Base-by-base conservation (phyloP, 1,284 basidiomycete species). In the Trichosporon coremiiforme region DNA sequence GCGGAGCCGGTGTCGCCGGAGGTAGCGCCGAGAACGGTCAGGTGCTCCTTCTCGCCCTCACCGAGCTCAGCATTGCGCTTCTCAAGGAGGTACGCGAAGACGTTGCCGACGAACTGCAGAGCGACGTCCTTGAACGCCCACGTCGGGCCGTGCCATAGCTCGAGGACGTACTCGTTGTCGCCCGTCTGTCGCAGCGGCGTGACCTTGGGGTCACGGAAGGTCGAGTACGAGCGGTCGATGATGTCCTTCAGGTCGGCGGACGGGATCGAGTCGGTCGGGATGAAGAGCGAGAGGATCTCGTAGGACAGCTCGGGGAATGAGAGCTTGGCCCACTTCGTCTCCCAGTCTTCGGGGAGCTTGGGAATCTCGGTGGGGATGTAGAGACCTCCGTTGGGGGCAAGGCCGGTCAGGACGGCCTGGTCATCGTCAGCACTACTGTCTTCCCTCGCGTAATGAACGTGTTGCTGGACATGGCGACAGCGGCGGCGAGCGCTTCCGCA, bases 121-220 rank as follows among this genome's bases (percentile, higher is more conserved):
- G 96, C 97, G 36, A 99, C 94, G 79, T 99, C 97, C 85, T 99
- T 99, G 88, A 99, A 99, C 7, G 97, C 96, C 84, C 95, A 99
- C 0, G 97, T 99, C 2, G 97, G 97, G 0, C 97, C 97, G 80
- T 99, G 96, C 87, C 95, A 99, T 31, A 99, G 87, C 83, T 99
- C 96, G 67, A 99, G 86, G 17, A 98, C 86, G 79, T 89, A 94
- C 80, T 89, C 89, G 70, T 90, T 88, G 75, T 87, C 85, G 20
- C 79, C 84, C 10, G 95, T 86, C 78, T 90, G 88, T 72, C 88
- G 87, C 25, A 98, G 82, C 0, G 97, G 97, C 0, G 95, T 94
- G 70, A 95, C 89, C 41, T 91, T 88, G 0, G 89, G 87, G 82
- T 93, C 88, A 47, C 95, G 87, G 86, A 99, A 99, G 12, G 90